These are phyloP conservation scores for Vitis rupestris DNA, from an alignment of 164 flowering plant genomes.

Conservation along the genomic window DNA sequence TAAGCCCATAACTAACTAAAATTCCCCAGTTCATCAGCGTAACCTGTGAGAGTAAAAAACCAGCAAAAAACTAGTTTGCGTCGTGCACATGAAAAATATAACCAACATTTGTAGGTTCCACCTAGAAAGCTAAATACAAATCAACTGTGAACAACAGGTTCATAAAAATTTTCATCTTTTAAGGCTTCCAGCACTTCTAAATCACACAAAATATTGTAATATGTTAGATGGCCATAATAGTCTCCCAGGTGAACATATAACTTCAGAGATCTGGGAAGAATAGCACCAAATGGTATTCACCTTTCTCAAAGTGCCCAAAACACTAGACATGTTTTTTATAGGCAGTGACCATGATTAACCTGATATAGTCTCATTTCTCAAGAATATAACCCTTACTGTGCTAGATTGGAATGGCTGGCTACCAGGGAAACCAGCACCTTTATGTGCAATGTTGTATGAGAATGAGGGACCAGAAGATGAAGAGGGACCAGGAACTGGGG, in stretches of 20 bases:
- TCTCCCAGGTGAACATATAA: no score
- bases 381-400: slow-evolving; percentile 23
- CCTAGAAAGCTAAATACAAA: no score
- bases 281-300: neutral
- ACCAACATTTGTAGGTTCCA: no score
- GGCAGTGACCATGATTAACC: neutral
- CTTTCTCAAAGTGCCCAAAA: no score
- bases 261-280: neutral
- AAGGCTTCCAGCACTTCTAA: no score
- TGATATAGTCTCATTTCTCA: neutral
- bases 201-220: no score
- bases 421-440: slow-evolving; percentile 21
- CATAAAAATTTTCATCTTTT: no score
- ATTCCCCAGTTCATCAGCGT: no score
- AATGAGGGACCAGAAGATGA: slow-evolving; percentile 30
- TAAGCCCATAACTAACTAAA: no score
- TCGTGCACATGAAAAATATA: neutral
- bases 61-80: neutral
- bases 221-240: no score
- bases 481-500: slow-evolving; percentile 27
- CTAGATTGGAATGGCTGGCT: slow-evolving; percentile 25
- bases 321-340: neutral
- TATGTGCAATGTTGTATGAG: slow-evolving; percentile 29
- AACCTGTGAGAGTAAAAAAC: neutral
- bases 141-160: no score